Evolutionary conservation across 2,329 filamentous ascomycete genomes (phyloP).

Genomic region (Xylariaceae sp.): DNA sequence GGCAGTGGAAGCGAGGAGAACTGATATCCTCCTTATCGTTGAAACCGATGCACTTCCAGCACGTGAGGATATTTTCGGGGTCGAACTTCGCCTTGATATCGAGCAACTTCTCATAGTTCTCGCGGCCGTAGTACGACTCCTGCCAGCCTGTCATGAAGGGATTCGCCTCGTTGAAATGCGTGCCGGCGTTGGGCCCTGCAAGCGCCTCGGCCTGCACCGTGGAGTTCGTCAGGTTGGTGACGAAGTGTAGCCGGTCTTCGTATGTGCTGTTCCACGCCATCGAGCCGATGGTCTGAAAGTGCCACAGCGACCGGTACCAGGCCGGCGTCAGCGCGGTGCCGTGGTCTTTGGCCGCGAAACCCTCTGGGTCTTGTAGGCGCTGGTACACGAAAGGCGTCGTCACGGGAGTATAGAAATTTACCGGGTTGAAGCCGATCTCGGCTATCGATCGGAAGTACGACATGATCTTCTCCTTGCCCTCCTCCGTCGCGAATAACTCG

Average conservation of each 20-base stretch:
- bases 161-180: conserved; percentile 31
- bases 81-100: conserved; percentile 28
- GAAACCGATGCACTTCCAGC: conserved; percentile 30
- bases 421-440: conserved; percentile 27
- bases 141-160: conserved; percentile 30
- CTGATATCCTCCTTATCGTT: conserved; percentile 22
- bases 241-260: conserved; percentile 19
- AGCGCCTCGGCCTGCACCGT: conserved; percentile 25
- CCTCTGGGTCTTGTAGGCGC: conserved; percentile 9
- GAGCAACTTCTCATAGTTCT: conserved; percentile 26
- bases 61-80: conserved; percentile 23
- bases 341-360: conserved; percentile 3
- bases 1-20: conserved; percentile 22
- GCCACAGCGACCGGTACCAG: conserved; percentile 30
- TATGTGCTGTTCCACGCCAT: conserved; percentile 30
- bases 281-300: conserved; percentile 23
- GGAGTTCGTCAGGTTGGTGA: conserved; percentile 26
- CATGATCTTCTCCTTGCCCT: conserved; percentile 25
- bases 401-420: conserved; percentile 27
- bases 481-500: conserved; percentile 23
- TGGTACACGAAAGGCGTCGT: conserved; percentile 26
- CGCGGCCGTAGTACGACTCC: conserved; percentile 25
- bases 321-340: conserved; percentile 27
- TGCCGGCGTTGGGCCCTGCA: conserved; percentile 20
- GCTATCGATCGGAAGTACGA: conserved; percentile 24